These are phyloP conservation scores for Cymbidium sinense DNA, from an alignment of 106 monocot genomes.

Conservation along the genomic window DNA sequence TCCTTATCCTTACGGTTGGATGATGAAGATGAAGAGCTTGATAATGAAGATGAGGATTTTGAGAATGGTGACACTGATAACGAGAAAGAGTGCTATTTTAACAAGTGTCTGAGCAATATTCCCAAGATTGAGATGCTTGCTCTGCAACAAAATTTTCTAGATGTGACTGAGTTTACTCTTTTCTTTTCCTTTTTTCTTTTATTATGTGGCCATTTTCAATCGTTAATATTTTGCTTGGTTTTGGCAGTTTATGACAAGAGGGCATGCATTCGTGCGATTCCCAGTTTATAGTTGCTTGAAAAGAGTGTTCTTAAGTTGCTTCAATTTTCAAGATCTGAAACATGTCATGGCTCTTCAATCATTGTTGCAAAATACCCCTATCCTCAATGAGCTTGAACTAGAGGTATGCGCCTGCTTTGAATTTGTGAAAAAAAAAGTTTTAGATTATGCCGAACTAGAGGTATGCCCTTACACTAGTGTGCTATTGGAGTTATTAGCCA, in stretches of 20 bases:
- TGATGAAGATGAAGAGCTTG: constrained; percentile 10
- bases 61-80: constrained; percentile 1
- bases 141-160: constrained; percentile 11
- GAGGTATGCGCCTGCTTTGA: background rate
- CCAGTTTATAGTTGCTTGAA: constrained; percentile 12
- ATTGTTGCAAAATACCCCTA: background rate
- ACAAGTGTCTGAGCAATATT: background rate
- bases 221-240: background rate
- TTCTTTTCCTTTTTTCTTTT: background rate
- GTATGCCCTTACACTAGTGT: too few species aligned
- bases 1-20: constrained; percentile 8
- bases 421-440: background rate
- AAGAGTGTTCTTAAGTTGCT: constrained; percentile 3
- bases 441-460: too few species aligned
- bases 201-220: background rate
- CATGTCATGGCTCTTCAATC: constrained; percentile 4
- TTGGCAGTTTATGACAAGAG: constrained; percentile 12
- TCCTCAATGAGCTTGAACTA: constrained; percentile 9
- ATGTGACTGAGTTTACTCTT: background rate
- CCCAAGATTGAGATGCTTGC: constrained; percentile 12
- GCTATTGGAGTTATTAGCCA: too few species aligned
- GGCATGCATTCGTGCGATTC: background rate
- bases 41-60: constrained; percentile 11
- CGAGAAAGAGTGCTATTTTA: constrained; percentile 3
- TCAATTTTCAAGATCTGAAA: constrained; percentile 12